Base-by-base conservation (phyloP, 208 protist species). In the Trypanosoma brucei region DNA sequence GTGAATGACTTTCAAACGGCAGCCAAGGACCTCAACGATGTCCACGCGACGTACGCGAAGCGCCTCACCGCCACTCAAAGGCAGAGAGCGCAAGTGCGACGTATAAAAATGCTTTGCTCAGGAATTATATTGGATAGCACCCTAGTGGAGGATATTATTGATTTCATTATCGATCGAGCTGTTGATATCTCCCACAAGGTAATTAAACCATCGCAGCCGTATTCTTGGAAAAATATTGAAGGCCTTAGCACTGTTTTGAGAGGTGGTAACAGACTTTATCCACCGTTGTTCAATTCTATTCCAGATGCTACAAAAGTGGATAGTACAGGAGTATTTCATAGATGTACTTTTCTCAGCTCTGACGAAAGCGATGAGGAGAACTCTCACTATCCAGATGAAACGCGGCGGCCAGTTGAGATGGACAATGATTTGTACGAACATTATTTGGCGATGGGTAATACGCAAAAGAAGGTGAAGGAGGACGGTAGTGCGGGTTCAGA, bases 361-460 rank as follows among this genome's bases (percentile, higher is more conserved):
- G 88, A 94, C 66, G 88, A 94, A 39, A 92, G 84, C 70, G 83
- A 92, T 58, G 78, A 59, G 31, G 83, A 83, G 61, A 83, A 92
- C 68, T 88, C 82, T 36, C 83, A 91, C 79, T 76, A 91, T 69
- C 70, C 81, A 6, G 72, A 76, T 1, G 77, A 89, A 68, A 76
- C 74, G 37, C 81, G 83, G 2, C 75, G 73, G 30, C 61, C 56
- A 4, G 13, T 9, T 60, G 51, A 14, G 31, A 36, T 4, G 30
- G 45, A 35, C 7, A 36, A 49, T 9, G 40, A 48, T 48, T 65
- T 50, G 3, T 51, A 22, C 44, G 22, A 35, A 7, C 30, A 34
- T n/a, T 33, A 34, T 35, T 54, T 54, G 30, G n/a, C 6, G 50
- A 54, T 31, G 9, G 30, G 11, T 8, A 54, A 54, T 8, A 8